Conservation (phyloP, 495 filamentous ascomycete genomes). For the Penicillium samsonianum region DNA sequence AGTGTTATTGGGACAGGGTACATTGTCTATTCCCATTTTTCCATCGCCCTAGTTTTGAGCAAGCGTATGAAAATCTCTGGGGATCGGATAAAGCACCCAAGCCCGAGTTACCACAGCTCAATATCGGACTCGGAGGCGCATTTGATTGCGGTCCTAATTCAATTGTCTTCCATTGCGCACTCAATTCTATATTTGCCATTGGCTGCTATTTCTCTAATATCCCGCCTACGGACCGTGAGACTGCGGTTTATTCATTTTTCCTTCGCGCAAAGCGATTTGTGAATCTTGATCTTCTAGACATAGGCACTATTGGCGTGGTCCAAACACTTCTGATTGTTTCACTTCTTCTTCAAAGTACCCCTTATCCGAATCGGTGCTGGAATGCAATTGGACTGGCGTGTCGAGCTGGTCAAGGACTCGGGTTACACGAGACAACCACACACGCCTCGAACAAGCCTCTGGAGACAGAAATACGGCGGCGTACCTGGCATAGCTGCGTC, state of each 20-base stretch:
- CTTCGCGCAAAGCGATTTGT: constrained; percentile 46
- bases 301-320: constrained; percentile 45
- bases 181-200: constrained; percentile 49
- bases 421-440: constrained; percentile 42
- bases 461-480: constrained; percentile 44
- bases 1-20: constrained; percentile 43
- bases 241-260: constrained; percentile 45
- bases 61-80: constrained; percentile 48
- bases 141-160: constrained; percentile 41
- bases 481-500: constrained; percentile 53
- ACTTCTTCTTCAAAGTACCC: constrained; percentile 47
- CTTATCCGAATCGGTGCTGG: constrained; percentile 50
- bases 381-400: constrained; percentile 50
- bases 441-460: constrained; percentile 27
- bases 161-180: constrained; percentile 45
- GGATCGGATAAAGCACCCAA: constrained; percentile 26
- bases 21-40: constrained; percentile 50
- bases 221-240: constrained; percentile 34
- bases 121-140: constrained; percentile 43
- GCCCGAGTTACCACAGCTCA: constrained; percentile 23
- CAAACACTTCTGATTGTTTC: constrained; percentile 48
- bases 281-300: constrained; percentile 47
- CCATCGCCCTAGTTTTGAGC: constrained; percentile 45
- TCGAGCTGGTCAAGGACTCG: constrained; percentile 48
- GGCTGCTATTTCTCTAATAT: constrained; percentile 49